Conservation (phyloP, 2,329 filamentous ascomycete genomes). For the Cladosporium sp. region DNA sequence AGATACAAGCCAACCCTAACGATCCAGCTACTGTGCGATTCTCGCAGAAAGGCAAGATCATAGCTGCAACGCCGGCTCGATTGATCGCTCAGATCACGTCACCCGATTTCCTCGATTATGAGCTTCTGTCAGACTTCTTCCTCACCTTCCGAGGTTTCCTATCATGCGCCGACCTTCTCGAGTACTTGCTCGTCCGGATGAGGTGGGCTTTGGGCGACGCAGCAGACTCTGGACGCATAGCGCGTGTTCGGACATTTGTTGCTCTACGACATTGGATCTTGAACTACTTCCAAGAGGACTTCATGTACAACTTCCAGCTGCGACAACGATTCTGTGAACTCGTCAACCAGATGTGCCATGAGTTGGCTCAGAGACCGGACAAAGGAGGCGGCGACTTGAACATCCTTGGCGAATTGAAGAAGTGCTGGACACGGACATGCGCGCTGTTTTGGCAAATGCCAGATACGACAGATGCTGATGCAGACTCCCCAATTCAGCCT, state of each 20-base stretch:
- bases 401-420: conserved; percentile 89
- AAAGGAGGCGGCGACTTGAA: conserved; percentile 66
- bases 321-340: conserved; percentile 74
- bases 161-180: conserved; percentile 68
- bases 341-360: conserved; percentile 61
- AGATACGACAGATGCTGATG: conserved; percentile 51
- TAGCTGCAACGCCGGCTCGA: conserved; percentile 82
- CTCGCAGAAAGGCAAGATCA: conserved; percentile 68
- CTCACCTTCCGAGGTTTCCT: conserved; percentile 89
- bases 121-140: conserved; percentile 95
- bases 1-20: conserved; percentile 75
- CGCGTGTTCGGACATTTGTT: conserved; percentile 93
- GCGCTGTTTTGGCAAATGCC: conserved; percentile 80
- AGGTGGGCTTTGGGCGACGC: conserved; percentile 77
- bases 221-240: conserved; percentile 84
- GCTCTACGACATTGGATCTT: conserved; percentile 95
- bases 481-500: conserved; percentile 66
- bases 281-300: conserved; percentile 97
- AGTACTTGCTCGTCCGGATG: conserved; percentile 78
- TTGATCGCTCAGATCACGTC: conserved; percentile 96
- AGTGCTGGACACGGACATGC: conserved; percentile 92
- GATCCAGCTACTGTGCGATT: conserved; percentile 80
- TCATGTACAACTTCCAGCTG: conserved; percentile 69
- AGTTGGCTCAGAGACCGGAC: conserved; percentile 49
- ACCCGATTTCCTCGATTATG: conserved; percentile 91